Percentiles rank a stretch among this genome's conserved stretches.
Evolutionary conservation across 2,329 filamentous ascomycete species (phyloP).

Genomic region (Hypocrella siamensis): DNA sequence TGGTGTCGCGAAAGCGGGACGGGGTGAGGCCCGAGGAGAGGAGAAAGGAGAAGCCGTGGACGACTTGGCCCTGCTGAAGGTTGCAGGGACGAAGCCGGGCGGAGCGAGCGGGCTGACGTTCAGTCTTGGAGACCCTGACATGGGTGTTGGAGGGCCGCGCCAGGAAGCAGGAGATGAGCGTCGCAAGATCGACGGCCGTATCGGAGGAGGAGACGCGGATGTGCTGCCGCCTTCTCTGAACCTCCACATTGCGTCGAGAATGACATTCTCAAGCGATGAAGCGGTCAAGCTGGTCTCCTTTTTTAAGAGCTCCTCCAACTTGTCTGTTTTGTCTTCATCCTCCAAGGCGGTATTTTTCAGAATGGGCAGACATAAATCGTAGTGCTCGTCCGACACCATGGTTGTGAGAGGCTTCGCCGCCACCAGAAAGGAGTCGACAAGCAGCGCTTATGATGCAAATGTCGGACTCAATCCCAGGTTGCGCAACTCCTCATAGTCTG

Average conservation of each 20-base stretch:
- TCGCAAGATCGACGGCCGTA: constrained; percentile 79
- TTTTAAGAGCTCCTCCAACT: constrained; percentile 70
- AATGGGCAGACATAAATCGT: constrained; percentile 80
- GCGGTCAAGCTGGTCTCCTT: constrained; percentile 64
- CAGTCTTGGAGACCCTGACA: constrained; percentile 68
- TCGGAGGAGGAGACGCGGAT: constrained; percentile 63
- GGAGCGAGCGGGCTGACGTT: constrained; percentile 72
- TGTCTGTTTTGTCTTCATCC: constrained; percentile 92
- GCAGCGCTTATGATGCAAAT: no score
- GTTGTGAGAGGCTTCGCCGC: constrained; percentile 13
- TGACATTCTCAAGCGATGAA: constrained; percentile 69
- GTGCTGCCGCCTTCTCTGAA: constrained; percentile 52
- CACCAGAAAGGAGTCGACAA: no score
- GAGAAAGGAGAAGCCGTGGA: constrained; percentile 79
- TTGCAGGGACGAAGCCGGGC: constrained; percentile 66
- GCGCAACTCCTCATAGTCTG: no score
- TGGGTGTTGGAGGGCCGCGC: constrained; percentile 69
- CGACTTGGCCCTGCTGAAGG: constrained; percentile 59
- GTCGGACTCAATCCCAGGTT: no score
- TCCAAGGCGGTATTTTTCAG: constrained; percentile 69
- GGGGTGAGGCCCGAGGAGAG: constrained; percentile 82
- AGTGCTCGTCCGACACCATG: constrained; percentile 89
- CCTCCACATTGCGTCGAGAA: constrained; percentile 83
- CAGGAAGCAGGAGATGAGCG: constrained; percentile 86
- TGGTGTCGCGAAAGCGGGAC: constrained; percentile 78